Evolutionary conservation across 805 yeast genomes (phyloP).

Genomic region (Zygotorulaspora chibaensis): DNA sequence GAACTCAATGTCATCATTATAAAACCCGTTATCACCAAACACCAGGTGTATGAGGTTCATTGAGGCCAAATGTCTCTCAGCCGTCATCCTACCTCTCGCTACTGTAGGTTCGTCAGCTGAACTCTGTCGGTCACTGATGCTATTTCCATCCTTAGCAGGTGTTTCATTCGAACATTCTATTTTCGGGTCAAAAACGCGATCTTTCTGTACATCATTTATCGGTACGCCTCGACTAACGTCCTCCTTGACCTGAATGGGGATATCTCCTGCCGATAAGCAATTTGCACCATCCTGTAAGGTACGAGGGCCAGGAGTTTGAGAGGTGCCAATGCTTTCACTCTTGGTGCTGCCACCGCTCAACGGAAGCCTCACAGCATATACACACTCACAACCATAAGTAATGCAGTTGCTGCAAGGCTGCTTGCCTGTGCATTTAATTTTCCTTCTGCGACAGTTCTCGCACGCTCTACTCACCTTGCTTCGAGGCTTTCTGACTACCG

Average conservation of each 20-base stretch:
- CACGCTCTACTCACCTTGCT: conserved; percentile 29
- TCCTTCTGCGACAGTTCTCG: conserved; percentile 33
- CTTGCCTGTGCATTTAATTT: conserved; percentile 34
- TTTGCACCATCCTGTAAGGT: too few species aligned
- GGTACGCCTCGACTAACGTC: not conserved
- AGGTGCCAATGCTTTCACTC: too few species aligned
- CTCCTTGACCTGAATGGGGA: not conserved
- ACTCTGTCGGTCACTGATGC: not conserved
- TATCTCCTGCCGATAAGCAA: not conserved
- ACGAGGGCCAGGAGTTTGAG: too few species aligned
- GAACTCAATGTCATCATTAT: conserved; percentile 21
- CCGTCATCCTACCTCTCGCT: not conserved
- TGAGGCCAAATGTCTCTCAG: conserved; percentile 1
- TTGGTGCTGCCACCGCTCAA: not conserved
- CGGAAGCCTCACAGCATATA: conserved; percentile 7
- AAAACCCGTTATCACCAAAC: conserved; percentile 17
- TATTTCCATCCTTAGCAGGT: not conserved
- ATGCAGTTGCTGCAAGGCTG: conserved; percentile 33
- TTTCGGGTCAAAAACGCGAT: conserved; percentile 5
- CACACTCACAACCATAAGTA: conserved; percentile 31
- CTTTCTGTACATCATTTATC: not conserved
- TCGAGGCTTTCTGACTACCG: conserved; percentile 11
- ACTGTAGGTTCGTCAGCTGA: not conserved
- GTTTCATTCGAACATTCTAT: conserved; percentile 3
- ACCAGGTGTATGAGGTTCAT: conserved; percentile 4